Conservation (phyloP, 2,329 filamentous ascomycete species). For the Claviceps sp. region DNA sequence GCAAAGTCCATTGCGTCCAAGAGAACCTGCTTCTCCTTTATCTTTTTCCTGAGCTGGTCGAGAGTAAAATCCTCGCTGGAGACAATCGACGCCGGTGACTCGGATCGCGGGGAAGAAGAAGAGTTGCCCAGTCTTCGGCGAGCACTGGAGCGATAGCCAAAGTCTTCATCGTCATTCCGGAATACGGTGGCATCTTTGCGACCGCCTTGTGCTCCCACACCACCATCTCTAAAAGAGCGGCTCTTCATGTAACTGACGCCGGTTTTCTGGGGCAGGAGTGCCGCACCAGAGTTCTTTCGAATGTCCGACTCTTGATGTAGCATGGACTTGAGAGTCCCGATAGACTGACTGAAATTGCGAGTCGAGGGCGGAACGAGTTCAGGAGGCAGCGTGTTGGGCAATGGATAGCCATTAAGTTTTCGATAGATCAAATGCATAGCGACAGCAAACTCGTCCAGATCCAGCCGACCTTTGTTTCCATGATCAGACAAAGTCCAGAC, state of each 20-base stretch:
- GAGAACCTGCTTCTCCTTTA: constrained; percentile 86
- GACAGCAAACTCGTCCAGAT: constrained; percentile 94
- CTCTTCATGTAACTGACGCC: constrained; percentile 97
- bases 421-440: constrained; percentile 99
- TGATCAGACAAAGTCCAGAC: constrained; percentile 93
- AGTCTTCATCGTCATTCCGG: constrained; percentile 87
- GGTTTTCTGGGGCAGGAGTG: constrained; percentile 85
- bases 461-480: constrained; percentile 83
- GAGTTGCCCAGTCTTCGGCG: constrained; percentile 70
- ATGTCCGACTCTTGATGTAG: constrained; percentile 80
- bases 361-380: constrained; percentile 93
- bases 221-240: constrained; percentile 69
- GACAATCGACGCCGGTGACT: constrained; percentile 53
- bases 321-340: constrained; percentile 83
- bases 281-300: constrained; percentile 78
- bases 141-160: constrained; percentile 88
- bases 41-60: constrained; percentile 83
- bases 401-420: constrained; percentile 88
- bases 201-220: constrained; percentile 40
- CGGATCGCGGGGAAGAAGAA: constrained; percentile 68
- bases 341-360: constrained; percentile 81
- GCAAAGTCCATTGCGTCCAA: constrained; percentile 94
- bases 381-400: constrained; percentile 74
- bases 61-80: constrained; percentile 71
- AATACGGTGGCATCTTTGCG: constrained; percentile 95